Percentiles rank a stretch among this genome's conserved stretches.
phyloP scores from a whole-genome alignment of 352 stramenopile species.

The Heterotrichella gracilis region DNA sequence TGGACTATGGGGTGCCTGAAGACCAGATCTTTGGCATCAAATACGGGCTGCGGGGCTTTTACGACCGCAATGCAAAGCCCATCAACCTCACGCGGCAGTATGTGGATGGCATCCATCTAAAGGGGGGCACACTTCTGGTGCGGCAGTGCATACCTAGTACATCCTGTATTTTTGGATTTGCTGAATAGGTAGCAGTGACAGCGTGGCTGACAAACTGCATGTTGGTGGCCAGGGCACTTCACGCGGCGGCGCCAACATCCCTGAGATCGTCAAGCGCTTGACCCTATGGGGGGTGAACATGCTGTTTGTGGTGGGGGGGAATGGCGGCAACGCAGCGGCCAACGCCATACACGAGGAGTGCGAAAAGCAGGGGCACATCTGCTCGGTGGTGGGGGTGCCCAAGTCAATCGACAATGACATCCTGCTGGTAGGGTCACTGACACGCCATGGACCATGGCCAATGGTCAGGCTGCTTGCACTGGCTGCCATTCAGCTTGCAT shows the following conservation, averaged over 20 bases:
- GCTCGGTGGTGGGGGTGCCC: slow-evolving; percentile 49
- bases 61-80: slow-evolving; percentile 35
- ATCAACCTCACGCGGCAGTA: slow-evolving; percentile 42
- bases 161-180: slow-evolving; percentile 65
- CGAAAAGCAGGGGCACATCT: slow-evolving; percentile 12
- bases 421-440: too few relatives aligned
- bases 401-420: slow-evolving; percentile 99
- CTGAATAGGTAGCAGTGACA: too few relatives aligned
- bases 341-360: slow-evolving; percentile 45
- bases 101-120: too few relatives aligned
- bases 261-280: slow-evolving; percentile 50
- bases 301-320: slow-evolving; percentile 79
- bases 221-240: too few relatives aligned
- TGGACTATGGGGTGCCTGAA: slow-evolving; percentile 29
- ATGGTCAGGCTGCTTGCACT: too few relatives aligned
- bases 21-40: slow-evolving; percentile 37
- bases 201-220: too few relatives aligned
- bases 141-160: slow-evolving; percentile 44
- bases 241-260: slow-evolving; percentile 80
- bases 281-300: slow-evolving; percentile 58
- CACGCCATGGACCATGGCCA: too few relatives aligned
- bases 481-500: too few relatives aligned
- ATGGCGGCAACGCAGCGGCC: slow-evolving; percentile 75
- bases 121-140: slow-evolving; percentile 29
- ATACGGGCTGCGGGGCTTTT: slow-evolving; percentile 32